These are phyloP conservation scores for Tetragonia tetragonoides DNA, from an alignment of 148 eudicot species.

Conservation along the genomic window DNA sequence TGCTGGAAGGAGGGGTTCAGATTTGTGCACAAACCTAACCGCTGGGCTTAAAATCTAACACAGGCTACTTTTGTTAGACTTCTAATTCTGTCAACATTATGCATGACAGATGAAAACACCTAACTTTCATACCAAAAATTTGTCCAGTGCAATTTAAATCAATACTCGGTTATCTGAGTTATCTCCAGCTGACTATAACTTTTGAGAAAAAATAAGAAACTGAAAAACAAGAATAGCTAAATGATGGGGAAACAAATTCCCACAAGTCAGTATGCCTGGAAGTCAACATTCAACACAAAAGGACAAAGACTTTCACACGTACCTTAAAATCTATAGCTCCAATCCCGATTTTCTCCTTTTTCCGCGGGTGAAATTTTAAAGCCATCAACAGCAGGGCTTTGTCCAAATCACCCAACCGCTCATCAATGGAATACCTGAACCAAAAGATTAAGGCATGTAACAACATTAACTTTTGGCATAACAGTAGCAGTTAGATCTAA, in stretches of 20 bases:
- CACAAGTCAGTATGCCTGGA: background rate
- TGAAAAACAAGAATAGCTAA: background rate
- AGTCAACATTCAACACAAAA: background rate
- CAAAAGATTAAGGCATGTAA: constrained; percentile 14
- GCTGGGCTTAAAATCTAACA: background rate
- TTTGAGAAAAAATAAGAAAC: background rate
- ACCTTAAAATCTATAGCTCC: constrained; percentile 72
- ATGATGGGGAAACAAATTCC: background rate
- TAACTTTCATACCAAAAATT: background rate
- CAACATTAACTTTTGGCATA: background rate
- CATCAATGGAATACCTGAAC: constrained; percentile 58
- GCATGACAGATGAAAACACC: background rate
- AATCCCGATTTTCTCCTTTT: constrained; percentile 66
- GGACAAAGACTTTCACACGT: constrained; percentile 14
- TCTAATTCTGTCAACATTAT: background rate
- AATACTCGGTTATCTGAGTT: too few relatives aligned
- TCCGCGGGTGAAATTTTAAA: constrained; percentile 67
- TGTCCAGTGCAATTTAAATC: background rate
- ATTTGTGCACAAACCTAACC: background rate
- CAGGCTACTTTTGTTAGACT: background rate
- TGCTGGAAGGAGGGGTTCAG: too few relatives aligned
- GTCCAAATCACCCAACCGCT: constrained; percentile 50
- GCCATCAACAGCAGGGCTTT: constrained; percentile 49
- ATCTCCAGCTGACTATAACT: background rate
- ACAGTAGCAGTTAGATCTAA: constrained; percentile 12